Evolutionary conservation across 148 eudicot species (phyloP).

Genomic region (Suaeda aralocaspica): DNA sequence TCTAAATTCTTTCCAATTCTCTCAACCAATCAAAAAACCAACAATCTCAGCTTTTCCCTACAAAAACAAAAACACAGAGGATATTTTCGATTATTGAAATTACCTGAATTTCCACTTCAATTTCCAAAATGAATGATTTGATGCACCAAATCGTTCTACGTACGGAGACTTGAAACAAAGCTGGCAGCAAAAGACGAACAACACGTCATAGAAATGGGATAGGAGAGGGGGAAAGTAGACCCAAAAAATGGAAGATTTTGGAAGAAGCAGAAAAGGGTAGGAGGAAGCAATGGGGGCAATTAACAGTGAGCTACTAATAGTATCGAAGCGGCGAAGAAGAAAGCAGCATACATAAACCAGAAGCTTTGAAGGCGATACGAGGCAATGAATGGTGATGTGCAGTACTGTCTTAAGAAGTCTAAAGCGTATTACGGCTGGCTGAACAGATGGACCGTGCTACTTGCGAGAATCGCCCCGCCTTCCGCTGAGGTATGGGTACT

Average conservation of each 20-base stretch:
- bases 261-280: conserved; percentile 81
- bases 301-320: conserved; percentile 35
- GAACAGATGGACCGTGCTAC: conserved; percentile 74
- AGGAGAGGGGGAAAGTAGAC: conserved; percentile 32
- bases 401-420: conserved; percentile 58
- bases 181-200: conserved; percentile 63
- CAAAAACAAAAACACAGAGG: background rate
- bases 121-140: conserved; percentile 61
- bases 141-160: conserved; percentile 85
- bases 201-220: conserved; percentile 48
- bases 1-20: background rate
- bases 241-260: conserved; percentile 58
- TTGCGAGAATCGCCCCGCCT: conserved; percentile 47
- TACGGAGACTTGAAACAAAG: conserved; percentile 80
- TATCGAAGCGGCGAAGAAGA: conserved; percentile 56
- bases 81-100: background rate
- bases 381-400: conserved; percentile 52
- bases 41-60: background rate
- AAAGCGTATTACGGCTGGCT: conserved; percentile 53
- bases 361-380: conserved; percentile 53
- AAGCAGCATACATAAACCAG: conserved; percentile 72
- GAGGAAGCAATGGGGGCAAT: conserved; percentile 58
- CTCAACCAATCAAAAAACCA: background rate
- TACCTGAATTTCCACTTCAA: background rate
- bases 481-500: conserved; percentile 60